Evolutionary conservation across 1,284 basidiomycete species (phyloP), one percentile per base, ranked within the genome.

Genomic region (Vanrija pseudolonga): DNA sequence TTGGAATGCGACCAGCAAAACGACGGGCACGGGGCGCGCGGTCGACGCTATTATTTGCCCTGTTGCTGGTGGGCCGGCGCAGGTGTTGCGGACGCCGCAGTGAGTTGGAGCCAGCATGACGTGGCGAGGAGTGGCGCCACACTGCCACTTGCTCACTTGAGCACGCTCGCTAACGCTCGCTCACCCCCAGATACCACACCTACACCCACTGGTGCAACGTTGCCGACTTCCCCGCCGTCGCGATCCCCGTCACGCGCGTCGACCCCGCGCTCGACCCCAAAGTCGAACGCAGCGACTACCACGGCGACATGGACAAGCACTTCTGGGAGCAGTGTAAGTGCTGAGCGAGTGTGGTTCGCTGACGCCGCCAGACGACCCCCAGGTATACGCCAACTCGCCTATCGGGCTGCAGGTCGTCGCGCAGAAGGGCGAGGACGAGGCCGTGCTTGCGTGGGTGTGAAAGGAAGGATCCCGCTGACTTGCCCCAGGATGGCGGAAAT

Each of bases 391-490:
- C 56, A 78, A 81, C 57, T 83, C 82, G 0, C 87, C 87, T 0
- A 77, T 88, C 14, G 74, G 79, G 23, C 67, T 89, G 22, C 87
- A 89, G 63, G 65, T 88, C 11, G 78, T 87, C 3, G 86, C 83
- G 0, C 77, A 82, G 45, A 84, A 82, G 18, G 74, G 83, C 50
- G 85, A 88, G 62, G 87, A 89, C 60, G 87, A 88, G 65, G 85
- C 83, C 0, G 50, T 32, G 32, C 32, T 32, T 15, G 32, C 32
- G 26, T 26, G 26, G 3, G 26, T 26, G 26, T 11, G 26, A 6
- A 8, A 11, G 7, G 26, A 26, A 6, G 11, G 11, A 3, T 11
- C 11, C 26, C 6, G 26, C 26, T 26, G 26, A 26, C 26, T n/a
- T n/a, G n/a, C n/a, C 26, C 26, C 26, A 26, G 26, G 1, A 32